Percentiles rank a stretch among this genome's conserved stretches.
These are phyloP conservation scores for Leptosphaerulina australis DNA, from an alignment of 2,329 filamentous ascomycete species.

Conservation along the genomic window DNA sequence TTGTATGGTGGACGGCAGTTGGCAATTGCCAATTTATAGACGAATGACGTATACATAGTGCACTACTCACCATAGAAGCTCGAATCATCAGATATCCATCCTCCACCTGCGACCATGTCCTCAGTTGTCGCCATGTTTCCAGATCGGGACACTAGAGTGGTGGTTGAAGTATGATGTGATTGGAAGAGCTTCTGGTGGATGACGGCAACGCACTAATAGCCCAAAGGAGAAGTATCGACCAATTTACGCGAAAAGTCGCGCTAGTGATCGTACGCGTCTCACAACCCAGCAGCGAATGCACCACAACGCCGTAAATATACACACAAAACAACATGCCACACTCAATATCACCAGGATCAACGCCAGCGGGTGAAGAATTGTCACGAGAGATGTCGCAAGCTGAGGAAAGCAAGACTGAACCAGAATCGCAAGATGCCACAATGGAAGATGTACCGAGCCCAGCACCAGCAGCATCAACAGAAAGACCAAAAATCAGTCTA, in stretches of 20 bases:
- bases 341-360: conserved; percentile 50
- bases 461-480: conserved; percentile 27
- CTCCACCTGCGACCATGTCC: conserved; percentile 38
- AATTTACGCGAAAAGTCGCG: conserved; percentile 31
- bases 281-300: conserved; percentile 2
- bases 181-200: conserved; percentile 11
- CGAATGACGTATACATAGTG: conserved; percentile 7
- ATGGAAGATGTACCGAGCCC: conserved; percentile 41
- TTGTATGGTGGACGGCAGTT: neutral
- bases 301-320: conserved; percentile 6
- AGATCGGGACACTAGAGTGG: conserved; percentile 13
- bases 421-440: conserved; percentile 37
- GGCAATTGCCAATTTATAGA: neutral
- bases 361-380: conserved; percentile 50
- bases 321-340: conserved; percentile 51
- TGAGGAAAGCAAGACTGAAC: conserved; percentile 35
- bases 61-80: conserved; percentile 52
- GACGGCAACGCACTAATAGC: conserved; percentile 16
- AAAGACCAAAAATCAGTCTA: conserved; percentile 50
- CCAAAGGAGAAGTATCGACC: conserved; percentile 4
- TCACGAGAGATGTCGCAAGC: conserved; percentile 49
- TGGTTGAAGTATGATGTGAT: conserved; percentile 10
- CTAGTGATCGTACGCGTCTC: conserved; percentile 26
- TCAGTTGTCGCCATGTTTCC: conserved; percentile 30
- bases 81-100: conserved; percentile 52